Percentiles rank a stretch among this genome's conserved stretches.
Conservation (phyloP, 108 stramenopile genomes). For the Nitzschia sp. region DNA sequence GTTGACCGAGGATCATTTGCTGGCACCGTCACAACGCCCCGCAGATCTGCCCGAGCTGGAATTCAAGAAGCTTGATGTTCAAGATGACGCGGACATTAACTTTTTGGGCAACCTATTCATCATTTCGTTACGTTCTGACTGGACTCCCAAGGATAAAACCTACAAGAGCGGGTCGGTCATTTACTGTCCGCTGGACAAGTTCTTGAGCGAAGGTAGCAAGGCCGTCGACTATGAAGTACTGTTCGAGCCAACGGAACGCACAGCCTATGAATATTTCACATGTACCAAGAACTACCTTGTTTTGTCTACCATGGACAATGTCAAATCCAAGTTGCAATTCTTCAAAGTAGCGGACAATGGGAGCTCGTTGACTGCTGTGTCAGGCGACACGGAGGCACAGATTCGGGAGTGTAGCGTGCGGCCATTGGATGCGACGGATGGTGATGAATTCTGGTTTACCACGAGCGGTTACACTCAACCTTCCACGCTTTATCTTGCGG, state of each 20-base stretch:
- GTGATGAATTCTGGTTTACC: slow-evolving; percentile 75
- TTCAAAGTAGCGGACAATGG: slow-evolving; percentile 70
- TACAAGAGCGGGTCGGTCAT: slow-evolving; percentile 75
- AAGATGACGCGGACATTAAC: slow-evolving; percentile 62
- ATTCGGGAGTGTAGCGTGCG: slow-evolving; percentile 64
- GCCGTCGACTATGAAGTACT: slow-evolving; percentile 65
- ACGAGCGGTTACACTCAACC: slow-evolving; percentile 71
- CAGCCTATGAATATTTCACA: slow-evolving; percentile 69
- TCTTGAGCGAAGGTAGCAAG: slow-evolving; percentile 63
- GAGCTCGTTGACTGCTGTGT: slow-evolving; percentile 48
- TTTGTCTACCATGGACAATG: slow-evolving; percentile 78
- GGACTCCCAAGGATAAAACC: slow-evolving; percentile 61
- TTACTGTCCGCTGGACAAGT: slow-evolving; percentile 53
- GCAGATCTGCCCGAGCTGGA: slow-evolving; percentile 29
- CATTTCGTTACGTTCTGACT: slow-evolving; percentile 78
- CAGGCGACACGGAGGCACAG: slow-evolving; percentile 56
- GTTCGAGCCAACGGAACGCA: slow-evolving; percentile 78
- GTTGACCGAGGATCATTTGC: slow-evolving; percentile 48
- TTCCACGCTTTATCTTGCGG: slow-evolving; percentile 69
- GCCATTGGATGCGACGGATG: slow-evolving; percentile 58
- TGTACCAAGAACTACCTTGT: slow-evolving; percentile 84
- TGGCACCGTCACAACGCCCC: slow-evolving; percentile 50
- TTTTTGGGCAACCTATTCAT: slow-evolving; percentile 68
- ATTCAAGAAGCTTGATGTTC: slow-evolving; percentile 75
- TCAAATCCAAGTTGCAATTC: slow-evolving; percentile 77